These are phyloP conservation scores for Fraxinus sp. DNA, from an alignment of 305 asterid genomes.

Conservation along the genomic window DNA sequence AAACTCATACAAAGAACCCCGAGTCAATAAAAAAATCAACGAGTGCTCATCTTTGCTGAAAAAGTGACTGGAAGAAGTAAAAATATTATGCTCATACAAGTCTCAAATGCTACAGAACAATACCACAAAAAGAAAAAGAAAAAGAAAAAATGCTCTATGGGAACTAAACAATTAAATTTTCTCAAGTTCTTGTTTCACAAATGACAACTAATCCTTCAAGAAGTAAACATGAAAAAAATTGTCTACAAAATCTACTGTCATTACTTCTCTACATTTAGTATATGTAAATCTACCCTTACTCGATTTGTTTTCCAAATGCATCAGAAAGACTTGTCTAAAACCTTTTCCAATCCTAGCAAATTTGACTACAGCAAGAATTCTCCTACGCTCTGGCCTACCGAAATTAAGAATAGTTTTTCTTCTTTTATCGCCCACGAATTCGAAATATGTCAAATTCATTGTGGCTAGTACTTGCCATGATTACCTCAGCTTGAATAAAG, in stretches of 20 bases:
- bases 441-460: slow-evolving; percentile 25
- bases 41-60: not conserved
- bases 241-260: slow-evolving; percentile 14
- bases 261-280: slow-evolving; percentile 25
- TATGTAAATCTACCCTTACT: slow-evolving; percentile 22
- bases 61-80: not conserved
- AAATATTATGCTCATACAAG: not conserved
- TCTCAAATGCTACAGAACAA: slow-evolving; percentile 1
- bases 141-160: slow-evolving; percentile 14
- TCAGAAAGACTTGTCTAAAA: slow-evolving; percentile 21
- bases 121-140: not conserved
- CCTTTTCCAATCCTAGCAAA: slow-evolving; percentile 33
- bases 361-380: slow-evolving; percentile 18
- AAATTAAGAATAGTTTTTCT: slow-evolving; percentile 16
- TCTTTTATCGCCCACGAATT: slow-evolving; percentile 20
- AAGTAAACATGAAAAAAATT: slow-evolving; percentile 15
- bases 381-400: slow-evolving; percentile 20
- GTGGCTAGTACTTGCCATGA: slow-evolving; percentile 23
- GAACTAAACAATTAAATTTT: slow-evolving; percentile 23
- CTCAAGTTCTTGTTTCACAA: slow-evolving; percentile 21
- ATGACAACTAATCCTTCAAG: slow-evolving; percentile 23
- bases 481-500: not conserved
- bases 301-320: slow-evolving; percentile 30
- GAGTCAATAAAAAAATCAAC: not conserved
- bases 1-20: not conserved